Conservation (phyloP, 768 basidiomycete genomes). For the Podaxis rugospora region DNA sequence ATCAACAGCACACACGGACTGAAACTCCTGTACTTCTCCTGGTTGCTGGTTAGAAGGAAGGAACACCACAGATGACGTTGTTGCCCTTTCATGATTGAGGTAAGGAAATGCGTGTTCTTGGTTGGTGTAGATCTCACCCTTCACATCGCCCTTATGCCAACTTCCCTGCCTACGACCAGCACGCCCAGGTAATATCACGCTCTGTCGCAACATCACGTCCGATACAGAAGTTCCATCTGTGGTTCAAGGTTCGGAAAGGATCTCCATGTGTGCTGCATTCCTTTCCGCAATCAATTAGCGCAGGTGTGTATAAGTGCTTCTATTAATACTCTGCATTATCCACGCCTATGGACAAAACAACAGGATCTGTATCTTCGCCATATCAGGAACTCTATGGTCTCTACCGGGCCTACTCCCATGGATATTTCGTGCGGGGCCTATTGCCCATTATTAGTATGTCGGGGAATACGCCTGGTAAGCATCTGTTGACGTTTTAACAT, state of each 20-base stretch:
- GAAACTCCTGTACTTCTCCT: background rate
- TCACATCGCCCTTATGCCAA: background rate
- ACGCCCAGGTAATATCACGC: background rate
- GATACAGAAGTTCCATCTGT: background rate
- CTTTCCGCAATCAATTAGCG: background rate
- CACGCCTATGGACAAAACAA: background rate
- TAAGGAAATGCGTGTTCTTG: background rate
- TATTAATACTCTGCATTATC: background rate
- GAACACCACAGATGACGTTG: background rate
- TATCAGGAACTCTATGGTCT: background rate
- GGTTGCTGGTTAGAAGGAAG: background rate
- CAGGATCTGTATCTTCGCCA: background rate
- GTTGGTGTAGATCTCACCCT: background rate
- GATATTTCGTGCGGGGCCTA: background rate
- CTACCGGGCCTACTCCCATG: background rate
- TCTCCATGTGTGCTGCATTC: background rate
- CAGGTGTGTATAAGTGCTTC: background rate
- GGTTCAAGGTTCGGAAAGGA: slow-evolving; percentile 1
- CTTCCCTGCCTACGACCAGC: background rate
- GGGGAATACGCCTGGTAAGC: background rate
- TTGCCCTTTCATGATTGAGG: background rate
- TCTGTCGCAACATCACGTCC: background rate
- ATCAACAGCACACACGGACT: background rate
- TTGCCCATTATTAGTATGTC: background rate
- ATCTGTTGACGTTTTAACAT: background rate